Evolutionary conservation across 2,329 filamentous ascomycete genomes (phyloP).

Genomic region (Trichoderma polysporum): DNA sequence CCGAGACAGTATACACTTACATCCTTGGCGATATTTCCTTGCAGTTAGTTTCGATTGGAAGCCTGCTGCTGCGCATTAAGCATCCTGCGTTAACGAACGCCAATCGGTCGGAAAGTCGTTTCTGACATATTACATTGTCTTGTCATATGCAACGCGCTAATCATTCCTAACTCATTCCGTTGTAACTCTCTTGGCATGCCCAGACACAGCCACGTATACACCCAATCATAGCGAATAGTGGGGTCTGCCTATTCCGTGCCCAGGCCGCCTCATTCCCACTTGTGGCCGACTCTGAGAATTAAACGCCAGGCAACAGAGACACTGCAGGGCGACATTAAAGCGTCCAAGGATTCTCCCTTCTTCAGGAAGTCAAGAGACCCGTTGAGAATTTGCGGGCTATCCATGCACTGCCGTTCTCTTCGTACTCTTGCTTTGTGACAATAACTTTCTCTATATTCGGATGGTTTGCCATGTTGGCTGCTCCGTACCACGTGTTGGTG

Average conservation of each 20-base stretch:
- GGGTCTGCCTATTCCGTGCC: not conserved
- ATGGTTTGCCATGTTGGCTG: constrained; percentile 72
- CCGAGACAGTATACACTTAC: not conserved
- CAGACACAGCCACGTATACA: not conserved
- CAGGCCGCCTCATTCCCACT: not conserved
- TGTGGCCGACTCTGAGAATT: not conserved
- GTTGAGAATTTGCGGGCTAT: constrained; percentile 66
- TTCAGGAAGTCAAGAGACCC: constrained; percentile 15
- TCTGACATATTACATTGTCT: not conserved
- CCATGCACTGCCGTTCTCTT: constrained; percentile 79
- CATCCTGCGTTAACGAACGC: not conserved
- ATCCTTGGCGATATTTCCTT: not conserved
- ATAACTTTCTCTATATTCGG: constrained; percentile 64
- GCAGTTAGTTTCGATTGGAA: not conserved
- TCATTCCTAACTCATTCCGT: not conserved
- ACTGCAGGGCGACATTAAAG: not conserved
- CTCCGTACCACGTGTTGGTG: constrained; percentile 81
- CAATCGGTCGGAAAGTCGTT: not conserved
- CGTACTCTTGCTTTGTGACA: constrained; percentile 88
- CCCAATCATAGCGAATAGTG: not conserved
- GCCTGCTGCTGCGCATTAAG: not conserved
- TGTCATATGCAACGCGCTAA: not conserved
- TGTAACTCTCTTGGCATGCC: not conserved
- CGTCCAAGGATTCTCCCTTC: not conserved
- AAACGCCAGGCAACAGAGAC: constrained; percentile 4